Conservation (phyloP, 202 grass and related monocot genomes). For the Eragrostis tef region DNA sequence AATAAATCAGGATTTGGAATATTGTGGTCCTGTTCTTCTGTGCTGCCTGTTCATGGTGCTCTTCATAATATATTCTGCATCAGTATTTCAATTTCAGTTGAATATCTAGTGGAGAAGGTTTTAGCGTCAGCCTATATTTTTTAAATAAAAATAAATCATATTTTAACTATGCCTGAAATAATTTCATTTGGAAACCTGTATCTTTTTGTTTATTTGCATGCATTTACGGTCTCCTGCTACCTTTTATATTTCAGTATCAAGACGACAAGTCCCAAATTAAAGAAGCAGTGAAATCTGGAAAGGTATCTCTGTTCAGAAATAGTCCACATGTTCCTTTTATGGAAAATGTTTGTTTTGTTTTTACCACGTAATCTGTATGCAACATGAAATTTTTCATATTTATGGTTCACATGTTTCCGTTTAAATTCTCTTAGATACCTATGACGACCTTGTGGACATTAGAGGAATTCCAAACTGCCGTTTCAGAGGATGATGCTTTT, state of each 20-base stretch:
- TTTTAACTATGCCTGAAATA: constrained; percentile 14
- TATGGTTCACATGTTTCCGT: constrained; percentile 32
- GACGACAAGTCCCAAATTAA: constrained; percentile 70
- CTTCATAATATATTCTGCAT: neutral
- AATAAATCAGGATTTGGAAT: too few species aligned
- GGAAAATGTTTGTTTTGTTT: constrained; percentile 34
- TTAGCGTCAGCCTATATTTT: constrained; percentile 4
- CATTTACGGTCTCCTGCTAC: constrained; percentile 32
- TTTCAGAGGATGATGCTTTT: constrained; percentile 58
- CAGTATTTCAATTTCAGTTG: neutral
- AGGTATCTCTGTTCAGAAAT: constrained; percentile 52
- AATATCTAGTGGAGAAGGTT: neutral
- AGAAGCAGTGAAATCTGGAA: constrained; percentile 82
- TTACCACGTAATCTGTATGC: constrained; percentile 24
- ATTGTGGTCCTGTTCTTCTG: neutral
- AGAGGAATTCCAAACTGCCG: constrained; percentile 75
- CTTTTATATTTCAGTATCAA: constrained; percentile 66
- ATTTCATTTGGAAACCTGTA: neutral
- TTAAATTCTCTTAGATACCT: constrained; percentile 62
- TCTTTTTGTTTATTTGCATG: neutral
- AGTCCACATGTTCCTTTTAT: neutral
- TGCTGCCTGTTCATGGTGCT: neutral
- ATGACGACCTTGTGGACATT: constrained; percentile 69
- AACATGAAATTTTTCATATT: neutral
- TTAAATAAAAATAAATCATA: constrained; percentile 5